Evolutionary conservation across 208 protist species (phyloP).

Genomic region (Crithidia brevicula): DNA sequence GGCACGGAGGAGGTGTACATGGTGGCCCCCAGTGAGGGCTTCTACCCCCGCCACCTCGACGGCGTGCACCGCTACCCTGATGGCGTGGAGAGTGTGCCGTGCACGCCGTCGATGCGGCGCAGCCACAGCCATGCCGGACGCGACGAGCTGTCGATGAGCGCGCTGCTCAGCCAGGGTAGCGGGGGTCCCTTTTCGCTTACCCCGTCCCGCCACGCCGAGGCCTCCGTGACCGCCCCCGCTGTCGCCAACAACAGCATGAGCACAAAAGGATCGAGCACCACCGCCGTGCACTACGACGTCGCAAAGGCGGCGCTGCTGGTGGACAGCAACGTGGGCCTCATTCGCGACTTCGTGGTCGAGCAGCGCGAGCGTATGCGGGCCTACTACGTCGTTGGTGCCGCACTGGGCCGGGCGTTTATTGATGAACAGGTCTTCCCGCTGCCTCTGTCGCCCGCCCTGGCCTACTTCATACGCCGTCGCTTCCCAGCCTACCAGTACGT

Average conservation of each 20-base stretch:
- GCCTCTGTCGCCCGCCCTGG: constrained; percentile 64
- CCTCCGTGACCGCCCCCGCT: not conserved
- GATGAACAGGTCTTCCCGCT: constrained; percentile 84
- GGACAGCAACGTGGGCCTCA: constrained; percentile 22
- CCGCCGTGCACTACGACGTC: constrained; percentile 12
- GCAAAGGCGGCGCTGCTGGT: constrained; percentile 25
- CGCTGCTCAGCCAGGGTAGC: not conserved
- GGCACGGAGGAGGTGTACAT: constrained; percentile 6
- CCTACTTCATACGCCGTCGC: constrained; percentile 64
- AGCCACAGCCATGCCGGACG: constrained; percentile 10
- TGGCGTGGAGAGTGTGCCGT: constrained; percentile 14
- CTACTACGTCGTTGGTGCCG: constrained; percentile 79
- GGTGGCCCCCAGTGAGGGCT: constrained; percentile 42
- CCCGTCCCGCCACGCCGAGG: not conserved
- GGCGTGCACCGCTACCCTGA: constrained; percentile 25
- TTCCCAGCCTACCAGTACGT: constrained; percentile 44
- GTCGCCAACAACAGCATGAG: constrained; percentile 2
- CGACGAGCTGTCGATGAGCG: constrained; percentile 10
- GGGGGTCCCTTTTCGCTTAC: not conserved
- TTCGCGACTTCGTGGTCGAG: constrained; percentile 55
- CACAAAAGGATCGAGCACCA: not conserved
- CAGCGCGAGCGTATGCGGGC: constrained; percentile 46
- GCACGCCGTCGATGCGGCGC: constrained; percentile 20
- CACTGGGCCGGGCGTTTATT: constrained; percentile 77
- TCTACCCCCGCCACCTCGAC: constrained; percentile 44